Evolutionary conservation across 2,329 filamentous ascomycete species (phyloP).

Genomic region (Alternaria sp.): DNA sequence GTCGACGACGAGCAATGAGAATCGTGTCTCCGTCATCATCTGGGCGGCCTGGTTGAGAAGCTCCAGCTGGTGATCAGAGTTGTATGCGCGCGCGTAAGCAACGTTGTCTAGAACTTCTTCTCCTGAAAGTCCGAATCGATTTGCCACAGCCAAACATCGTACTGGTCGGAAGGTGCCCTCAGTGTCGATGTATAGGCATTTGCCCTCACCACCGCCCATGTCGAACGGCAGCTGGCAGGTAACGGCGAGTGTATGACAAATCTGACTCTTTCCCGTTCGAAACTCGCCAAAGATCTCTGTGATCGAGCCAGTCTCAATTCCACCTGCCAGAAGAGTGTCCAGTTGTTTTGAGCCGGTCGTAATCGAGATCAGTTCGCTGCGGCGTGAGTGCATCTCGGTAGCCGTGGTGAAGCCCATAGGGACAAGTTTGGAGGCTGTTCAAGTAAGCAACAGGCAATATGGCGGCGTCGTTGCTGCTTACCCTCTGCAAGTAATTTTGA

Average conservation of each 20-base stretch:
- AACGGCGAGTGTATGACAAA: slow-evolving; percentile 97
- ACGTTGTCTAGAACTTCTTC: slow-evolving; percentile 99
- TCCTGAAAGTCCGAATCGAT: slow-evolving; percentile 91
- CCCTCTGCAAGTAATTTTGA: slow-evolving; percentile 90
- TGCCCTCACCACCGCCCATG: slow-evolving; percentile 98
- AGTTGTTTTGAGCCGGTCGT: slow-evolving; percentile 98
- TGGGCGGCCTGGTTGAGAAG: slow-evolving; percentile 92
- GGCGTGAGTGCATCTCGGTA: slow-evolving; percentile 97
- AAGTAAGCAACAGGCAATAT: slow-evolving; percentile 8
- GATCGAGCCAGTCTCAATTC: slow-evolving; percentile 95
- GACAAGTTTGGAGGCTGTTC: slow-evolving; percentile 86
- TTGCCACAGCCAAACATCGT: slow-evolving; percentile 87
- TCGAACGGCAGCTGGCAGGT: slow-evolving; percentile 98
- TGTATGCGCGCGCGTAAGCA: slow-evolving; percentile 97
- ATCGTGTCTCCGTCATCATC: slow-evolving; percentile 99
- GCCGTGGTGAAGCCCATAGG: slow-evolving; percentile 99
- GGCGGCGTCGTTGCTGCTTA: slow-evolving; percentile 51
- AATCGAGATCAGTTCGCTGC: slow-evolving; percentile 97
- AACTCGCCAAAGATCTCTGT: slow-evolving; percentile 99
- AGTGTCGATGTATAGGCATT: slow-evolving; percentile 98
- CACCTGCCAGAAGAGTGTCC: slow-evolving; percentile 92
- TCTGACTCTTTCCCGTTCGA: slow-evolving; percentile 96
- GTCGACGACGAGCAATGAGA: slow-evolving; percentile 94
- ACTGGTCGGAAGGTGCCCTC: slow-evolving; percentile 96
- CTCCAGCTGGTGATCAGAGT: slow-evolving; percentile 96